Percentiles rank a stretch among this genome's conserved stretches.
These are phyloP conservation scores for Penicillium cosmopolitanum DNA, from an alignment of 495 filamentous ascomycete genomes.

Conservation along the genomic window DNA sequence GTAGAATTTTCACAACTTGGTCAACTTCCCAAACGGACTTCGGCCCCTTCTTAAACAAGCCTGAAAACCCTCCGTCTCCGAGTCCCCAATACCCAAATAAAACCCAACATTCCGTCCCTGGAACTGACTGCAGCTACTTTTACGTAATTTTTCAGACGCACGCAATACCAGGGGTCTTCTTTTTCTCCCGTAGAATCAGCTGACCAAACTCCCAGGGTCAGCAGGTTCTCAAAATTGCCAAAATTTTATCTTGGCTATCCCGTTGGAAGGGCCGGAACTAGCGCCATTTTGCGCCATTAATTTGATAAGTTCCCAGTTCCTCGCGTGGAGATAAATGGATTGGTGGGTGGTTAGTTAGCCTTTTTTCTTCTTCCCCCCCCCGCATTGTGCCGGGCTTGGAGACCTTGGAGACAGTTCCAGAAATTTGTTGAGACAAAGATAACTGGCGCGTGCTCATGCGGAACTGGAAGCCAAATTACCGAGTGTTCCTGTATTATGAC, in stretches of 20 bases:
- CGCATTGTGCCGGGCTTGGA: neutral
- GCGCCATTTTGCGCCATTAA: slow-evolving; percentile 3
- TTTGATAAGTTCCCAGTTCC: neutral
- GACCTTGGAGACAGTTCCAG: too few species aligned
- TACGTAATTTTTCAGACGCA: slow-evolving; percentile 2
- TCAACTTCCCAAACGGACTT: neutral
- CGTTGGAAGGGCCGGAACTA: neutral
- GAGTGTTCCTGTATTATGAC: too few species aligned
- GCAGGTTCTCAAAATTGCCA: neutral
- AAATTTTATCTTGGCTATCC: neutral
- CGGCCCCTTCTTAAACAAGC: neutral
- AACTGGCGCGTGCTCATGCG: too few species aligned
- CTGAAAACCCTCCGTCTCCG: neutral
- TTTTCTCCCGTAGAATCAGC: neutral
- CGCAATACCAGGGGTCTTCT: neutral
- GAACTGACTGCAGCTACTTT: slow-evolving; percentile 3
- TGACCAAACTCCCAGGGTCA: neutral
- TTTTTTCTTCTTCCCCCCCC: neutral
- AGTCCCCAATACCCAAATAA: neutral
- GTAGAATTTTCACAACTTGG: too few species aligned
- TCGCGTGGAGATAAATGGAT: neutral
- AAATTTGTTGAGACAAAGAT: too few species aligned
- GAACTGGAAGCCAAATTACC: too few species aligned
- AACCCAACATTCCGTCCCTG: neutral
- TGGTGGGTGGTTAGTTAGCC: neutral